These are phyloP conservation scores for Eucalyptus dawsonii DNA, from an alignment of 345 rosid genomes.

Conservation along the genomic window DNA sequence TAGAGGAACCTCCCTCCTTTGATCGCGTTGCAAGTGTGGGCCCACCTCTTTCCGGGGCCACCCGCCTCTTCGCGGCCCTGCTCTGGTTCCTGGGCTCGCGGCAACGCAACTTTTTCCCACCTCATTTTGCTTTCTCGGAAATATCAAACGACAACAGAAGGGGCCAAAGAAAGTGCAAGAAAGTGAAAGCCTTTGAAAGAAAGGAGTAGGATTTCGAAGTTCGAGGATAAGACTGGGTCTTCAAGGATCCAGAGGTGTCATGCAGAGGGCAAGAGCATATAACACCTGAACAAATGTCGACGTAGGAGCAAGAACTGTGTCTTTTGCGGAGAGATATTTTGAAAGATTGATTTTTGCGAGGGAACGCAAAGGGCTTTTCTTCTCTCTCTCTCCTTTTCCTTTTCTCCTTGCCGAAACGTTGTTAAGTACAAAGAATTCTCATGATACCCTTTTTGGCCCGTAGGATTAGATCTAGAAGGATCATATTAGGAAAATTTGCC, in stretches of 20 bases:
- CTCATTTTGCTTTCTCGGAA: constrained; percentile 23
- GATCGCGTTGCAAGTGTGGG: constrained; percentile 12
- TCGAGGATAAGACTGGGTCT: not conserved
- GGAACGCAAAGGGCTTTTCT: not conserved
- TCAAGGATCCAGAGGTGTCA: not conserved
- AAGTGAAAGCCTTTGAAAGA: not conserved
- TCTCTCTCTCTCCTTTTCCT: not conserved
- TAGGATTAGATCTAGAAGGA: not conserved
- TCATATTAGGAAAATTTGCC: not conserved
- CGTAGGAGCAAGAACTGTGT: not conserved
- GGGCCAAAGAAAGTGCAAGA: not conserved
- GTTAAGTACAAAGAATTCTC: not conserved
- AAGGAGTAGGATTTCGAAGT: not conserved
- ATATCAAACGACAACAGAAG: not conserved
- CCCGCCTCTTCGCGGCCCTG: not conserved
- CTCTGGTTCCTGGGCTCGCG: constrained; percentile 15
- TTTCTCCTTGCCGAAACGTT: too few species aligned
- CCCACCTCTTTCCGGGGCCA: constrained; percentile 81
- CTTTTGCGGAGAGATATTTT: not conserved
- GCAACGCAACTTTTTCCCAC: constrained; percentile 47
- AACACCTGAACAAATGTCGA: not conserved
- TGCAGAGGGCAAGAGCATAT: not conserved
- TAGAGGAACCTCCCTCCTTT: constrained; percentile 81
- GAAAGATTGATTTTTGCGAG: not conserved
- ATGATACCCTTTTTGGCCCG: not conserved